Evolutionary conservation across 2,329 filamentous ascomycete genomes (phyloP).

Genomic region (Bisporella sp.): DNA sequence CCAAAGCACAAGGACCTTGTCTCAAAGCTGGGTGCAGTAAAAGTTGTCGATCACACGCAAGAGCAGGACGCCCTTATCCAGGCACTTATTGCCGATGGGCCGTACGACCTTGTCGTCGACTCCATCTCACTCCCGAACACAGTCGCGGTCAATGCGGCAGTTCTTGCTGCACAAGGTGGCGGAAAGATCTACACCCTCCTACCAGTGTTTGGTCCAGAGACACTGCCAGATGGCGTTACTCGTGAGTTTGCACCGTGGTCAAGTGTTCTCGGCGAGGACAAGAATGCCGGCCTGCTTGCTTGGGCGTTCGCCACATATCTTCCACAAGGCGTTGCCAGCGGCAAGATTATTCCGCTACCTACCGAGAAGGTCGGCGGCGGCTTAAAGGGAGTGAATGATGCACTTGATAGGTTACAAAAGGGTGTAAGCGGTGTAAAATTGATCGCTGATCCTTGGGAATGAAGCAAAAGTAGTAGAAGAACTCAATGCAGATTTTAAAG

Average conservation of each 20-base stretch:
- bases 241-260: not conserved
- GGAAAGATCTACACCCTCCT: not conserved
- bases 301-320: not conserved
- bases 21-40: conserved; percentile 21
- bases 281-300: not conserved
- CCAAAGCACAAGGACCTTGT: conserved; percentile 25
- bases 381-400: not conserved
- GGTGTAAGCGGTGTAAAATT: not conserved
- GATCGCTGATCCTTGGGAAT: not conserved
- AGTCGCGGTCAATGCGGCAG: not conserved
- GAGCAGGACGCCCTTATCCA: not conserved
- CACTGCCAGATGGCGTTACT: not conserved
- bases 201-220: not conserved
- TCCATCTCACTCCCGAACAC: not conserved
- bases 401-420: not conserved
- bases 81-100: not conserved
- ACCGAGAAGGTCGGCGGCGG: not conserved
- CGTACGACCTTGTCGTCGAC: not conserved
- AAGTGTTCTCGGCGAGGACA: not conserved
- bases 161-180: not conserved
- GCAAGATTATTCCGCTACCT: not conserved
- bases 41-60: conserved; percentile 22
- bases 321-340: not conserved
- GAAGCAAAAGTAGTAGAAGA: too few species aligned
- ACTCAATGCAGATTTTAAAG: too few species aligned